Evolutionary conservation across 768 basidiomycete species (phyloP).

Genomic region (Wakefieldia striispora): DNA sequence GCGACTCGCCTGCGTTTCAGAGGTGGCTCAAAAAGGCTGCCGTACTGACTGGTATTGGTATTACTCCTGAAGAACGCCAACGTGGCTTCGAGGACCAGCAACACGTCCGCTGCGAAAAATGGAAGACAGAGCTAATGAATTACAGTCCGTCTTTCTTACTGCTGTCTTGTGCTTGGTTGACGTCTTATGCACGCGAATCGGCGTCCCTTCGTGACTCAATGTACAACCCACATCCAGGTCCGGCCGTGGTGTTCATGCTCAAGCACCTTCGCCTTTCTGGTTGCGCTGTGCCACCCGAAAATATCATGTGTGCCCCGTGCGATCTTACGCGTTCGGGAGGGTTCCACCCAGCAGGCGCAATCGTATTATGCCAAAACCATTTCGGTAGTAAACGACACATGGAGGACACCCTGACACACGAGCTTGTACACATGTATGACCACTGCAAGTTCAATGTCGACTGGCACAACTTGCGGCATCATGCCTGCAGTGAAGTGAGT

Average conservation of each 20-base stretch:
- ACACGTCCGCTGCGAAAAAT: conserved; percentile 60
- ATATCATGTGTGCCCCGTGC: conserved; percentile 86
- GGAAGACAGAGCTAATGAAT: conserved; percentile 64
- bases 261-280: conserved; percentile 81
- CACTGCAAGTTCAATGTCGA: conserved; percentile 93
- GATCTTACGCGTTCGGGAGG: conserved; percentile 74
- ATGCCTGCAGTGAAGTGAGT: conserved; percentile 94
- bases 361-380: conserved; percentile 83
- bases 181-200: conserved; percentile 7
- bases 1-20: conserved; percentile 37
- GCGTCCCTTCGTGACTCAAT: conserved; percentile 3
- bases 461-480: conserved; percentile 87
- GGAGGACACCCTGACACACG: conserved; percentile 92
- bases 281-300: conserved; percentile 64
- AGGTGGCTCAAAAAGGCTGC: conserved; percentile 51
- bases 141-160: conserved; percentile 51
- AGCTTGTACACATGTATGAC: conserved; percentile 94
- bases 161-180: conserved; percentile 10
- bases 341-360: conserved; percentile 76
- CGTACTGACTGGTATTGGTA: conserved; percentile 49
- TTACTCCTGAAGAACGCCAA: conserved; percentile 42
- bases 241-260: conserved; percentile 85
- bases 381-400: conserved; percentile 81
- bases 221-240: conserved; percentile 50
- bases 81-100: conserved; percentile 35